Evolutionary conservation across 2,329 filamentous ascomycete genomes (phyloP).

Genomic region (Cladosporium sphaerospermum): DNA sequence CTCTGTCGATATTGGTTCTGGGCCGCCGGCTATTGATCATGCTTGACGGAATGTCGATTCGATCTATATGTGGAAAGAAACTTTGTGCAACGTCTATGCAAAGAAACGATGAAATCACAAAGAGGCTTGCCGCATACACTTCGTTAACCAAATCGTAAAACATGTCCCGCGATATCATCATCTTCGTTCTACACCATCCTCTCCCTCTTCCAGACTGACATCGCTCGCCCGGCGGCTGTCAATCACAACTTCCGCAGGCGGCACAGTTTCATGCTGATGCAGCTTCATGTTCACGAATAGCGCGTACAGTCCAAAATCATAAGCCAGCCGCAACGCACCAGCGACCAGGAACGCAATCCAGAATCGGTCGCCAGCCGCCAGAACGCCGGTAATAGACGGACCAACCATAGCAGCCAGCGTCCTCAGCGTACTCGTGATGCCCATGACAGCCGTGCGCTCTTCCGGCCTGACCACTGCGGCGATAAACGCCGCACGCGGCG

Average conservation of each 20-base stretch:
- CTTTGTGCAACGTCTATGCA: background rate
- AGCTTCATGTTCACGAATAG: conserved; percentile 56
- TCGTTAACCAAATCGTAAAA: background rate
- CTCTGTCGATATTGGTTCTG: conserved; percentile 24
- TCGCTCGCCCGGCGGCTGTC: background rate
- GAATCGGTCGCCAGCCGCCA: conserved; percentile 49
- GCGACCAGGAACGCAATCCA: conserved; percentile 59
- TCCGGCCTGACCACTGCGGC: conserved; percentile 59
- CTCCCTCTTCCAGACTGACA: background rate
- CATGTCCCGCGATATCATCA: background rate
- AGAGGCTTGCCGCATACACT: background rate
- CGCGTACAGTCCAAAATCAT: conserved; percentile 54
- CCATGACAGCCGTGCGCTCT: conserved; percentile 65
- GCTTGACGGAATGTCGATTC: conserved; percentile 7
- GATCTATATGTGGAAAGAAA: too few species aligned
- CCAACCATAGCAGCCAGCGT: conserved; percentile 53
- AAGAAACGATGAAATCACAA: too few species aligned
- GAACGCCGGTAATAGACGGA: conserved; percentile 49
- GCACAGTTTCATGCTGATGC: conserved; percentile 10
- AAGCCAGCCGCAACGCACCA: conserved; percentile 48
- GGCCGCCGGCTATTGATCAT: conserved; percentile 26
- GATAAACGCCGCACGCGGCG: conserved; percentile 59
- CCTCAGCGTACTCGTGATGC: conserved; percentile 56
- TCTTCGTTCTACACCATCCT: background rate
- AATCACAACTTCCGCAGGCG: background rate